Evolutionary conservation across 345 rosid genomes (phyloP).

Genomic region (sweet orange (Citrus sinensis)): DVS_A1.0 CM039166.1:21754001-21754500

Average conservation of each 20-base stretch:
- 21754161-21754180: background rate
- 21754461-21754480: constrained; percentile 4
- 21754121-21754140: background rate
- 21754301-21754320: background rate
- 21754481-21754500: constrained; percentile 4
- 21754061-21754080: constrained; percentile 1
- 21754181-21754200: background rate
- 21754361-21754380: background rate
- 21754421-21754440: background rate
- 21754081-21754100: background rate
- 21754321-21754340: background rate
- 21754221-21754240: background rate
- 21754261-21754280: background rate
- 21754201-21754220: no score
- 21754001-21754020: constrained; percentile 67
- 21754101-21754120: background rate
- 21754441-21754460: constrained; percentile 9
- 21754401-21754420: background rate
- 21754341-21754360: background rate
- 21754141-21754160: background rate
- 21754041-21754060: background rate
- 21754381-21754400: background rate
- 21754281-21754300: background rate
- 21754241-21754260: background rate
- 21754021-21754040: background rate